Conservation (phyloP, 139 green algal species). For the Edaphochlamys debaryana region DNA sequence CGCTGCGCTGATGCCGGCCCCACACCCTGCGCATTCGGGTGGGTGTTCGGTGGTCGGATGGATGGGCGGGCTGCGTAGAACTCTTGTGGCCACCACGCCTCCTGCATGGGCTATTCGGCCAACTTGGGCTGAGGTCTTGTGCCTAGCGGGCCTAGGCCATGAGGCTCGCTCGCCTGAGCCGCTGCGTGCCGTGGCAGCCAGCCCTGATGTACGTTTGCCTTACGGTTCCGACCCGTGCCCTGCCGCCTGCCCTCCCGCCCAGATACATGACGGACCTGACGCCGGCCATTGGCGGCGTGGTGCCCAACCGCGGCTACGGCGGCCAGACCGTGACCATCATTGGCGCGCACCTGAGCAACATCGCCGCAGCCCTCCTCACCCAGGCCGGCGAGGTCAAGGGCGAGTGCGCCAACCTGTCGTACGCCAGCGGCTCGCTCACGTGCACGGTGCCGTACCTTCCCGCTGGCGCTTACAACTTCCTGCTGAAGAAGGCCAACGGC, state of each 20-base stretch:
- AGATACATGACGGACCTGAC: constrained; percentile 23
- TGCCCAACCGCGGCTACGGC: not conserved
- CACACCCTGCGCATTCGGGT: not conserved
- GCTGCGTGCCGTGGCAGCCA: no score
- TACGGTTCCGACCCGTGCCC: no score
- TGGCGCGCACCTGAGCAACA: not conserved
- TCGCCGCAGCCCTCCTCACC: not conserved
- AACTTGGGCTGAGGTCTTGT: no score
- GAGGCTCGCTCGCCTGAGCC: no score
- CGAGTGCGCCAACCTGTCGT: not conserved
- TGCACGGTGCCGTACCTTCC: constrained; percentile 6
- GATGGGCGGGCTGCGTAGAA: no score
- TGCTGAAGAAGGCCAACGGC: constrained; percentile 17
- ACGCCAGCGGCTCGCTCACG: not conserved
- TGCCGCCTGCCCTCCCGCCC: not conserved
- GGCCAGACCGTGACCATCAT: not conserved
- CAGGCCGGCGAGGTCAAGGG: not conserved
- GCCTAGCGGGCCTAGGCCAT: no score
- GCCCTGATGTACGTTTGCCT: no score
- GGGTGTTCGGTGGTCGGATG: no score
- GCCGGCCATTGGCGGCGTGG: not conserved
- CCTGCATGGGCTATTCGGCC: no score
- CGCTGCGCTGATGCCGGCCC: not conserved
- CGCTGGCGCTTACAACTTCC: not conserved
- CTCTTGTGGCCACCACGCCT: no score